Evolutionary conservation across 495 filamentous ascomycete genomes (phyloP).

Genomic region (Clavariopsis aquatica): DNA sequence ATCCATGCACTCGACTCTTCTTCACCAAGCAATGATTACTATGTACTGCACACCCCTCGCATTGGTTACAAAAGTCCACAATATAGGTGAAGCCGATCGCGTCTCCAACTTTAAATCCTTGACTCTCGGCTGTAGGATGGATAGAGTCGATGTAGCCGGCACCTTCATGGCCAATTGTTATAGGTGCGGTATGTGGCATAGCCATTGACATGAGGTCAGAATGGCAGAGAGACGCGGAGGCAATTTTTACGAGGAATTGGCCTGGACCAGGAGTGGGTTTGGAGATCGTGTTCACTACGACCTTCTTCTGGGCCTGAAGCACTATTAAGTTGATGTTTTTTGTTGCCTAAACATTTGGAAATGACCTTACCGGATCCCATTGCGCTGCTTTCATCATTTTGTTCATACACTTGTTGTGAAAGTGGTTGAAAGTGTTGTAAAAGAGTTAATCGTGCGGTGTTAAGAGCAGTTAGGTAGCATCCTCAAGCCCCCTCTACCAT

Average conservation of each 20-base stretch:
- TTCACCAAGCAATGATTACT: conserved; percentile 42
- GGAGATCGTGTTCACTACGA: conserved; percentile 33
- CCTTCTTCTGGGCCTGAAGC: conserved; percentile 22
- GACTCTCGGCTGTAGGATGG: conserved; percentile 27
- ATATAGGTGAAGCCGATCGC: conserved; percentile 35
- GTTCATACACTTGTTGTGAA: too few species aligned
- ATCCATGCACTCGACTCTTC: conserved; percentile 35
- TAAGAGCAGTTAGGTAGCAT: neutral
- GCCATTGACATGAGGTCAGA: conserved; percentile 38
- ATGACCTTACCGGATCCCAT: conserved; percentile 27
- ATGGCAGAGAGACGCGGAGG: conserved; percentile 40
- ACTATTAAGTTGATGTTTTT: neutral
- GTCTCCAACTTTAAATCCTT: conserved; percentile 41
- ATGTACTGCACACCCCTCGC: conserved; percentile 39
- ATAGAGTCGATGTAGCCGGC: conserved; percentile 32
- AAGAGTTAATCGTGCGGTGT: neutral
- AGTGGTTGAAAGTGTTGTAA: neutral
- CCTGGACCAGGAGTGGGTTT: conserved; percentile 28
- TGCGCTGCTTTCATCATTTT: conserved; percentile 30
- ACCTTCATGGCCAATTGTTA: conserved; percentile 41
- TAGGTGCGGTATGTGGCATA: conserved; percentile 33
- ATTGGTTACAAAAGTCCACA: conserved; percentile 38
- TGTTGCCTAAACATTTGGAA: neutral
- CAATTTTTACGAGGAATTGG: conserved; percentile 40
- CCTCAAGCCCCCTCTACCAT: too few species aligned